phyloP scores from a whole-genome alignment of 495 filamentous ascomycete species.

The Annulohypoxylon nitens region DNA sequence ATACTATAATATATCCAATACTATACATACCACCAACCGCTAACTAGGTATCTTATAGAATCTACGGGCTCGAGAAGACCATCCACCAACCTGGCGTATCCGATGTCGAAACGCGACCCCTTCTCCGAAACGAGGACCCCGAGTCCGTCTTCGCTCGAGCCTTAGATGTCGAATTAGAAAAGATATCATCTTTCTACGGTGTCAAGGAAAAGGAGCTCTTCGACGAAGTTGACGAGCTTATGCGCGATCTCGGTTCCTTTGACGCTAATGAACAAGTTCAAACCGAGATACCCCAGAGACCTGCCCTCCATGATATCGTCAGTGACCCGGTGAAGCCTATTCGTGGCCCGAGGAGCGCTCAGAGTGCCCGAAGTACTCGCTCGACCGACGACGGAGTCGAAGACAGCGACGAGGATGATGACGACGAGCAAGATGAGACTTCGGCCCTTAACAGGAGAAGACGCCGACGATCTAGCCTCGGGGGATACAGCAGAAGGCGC shows the following conservation, averaged over 20 bases:
- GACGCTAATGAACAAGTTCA: constrained; percentile 73
- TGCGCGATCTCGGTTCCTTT: constrained; percentile 80
- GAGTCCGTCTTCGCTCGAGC: constrained; percentile 83
- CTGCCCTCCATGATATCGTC: constrained; percentile 49
- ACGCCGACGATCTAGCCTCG: constrained; percentile 48
- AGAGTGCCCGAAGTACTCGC: constrained; percentile 56
- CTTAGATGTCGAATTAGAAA: constrained; percentile 91
- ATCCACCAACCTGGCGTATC: constrained; percentile 65
- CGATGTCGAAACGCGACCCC: constrained; percentile 87
- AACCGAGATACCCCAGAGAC: constrained; percentile 58
- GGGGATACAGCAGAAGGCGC: constrained; percentile 53
- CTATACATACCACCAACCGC: constrained; percentile 3
- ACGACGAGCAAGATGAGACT: constrained; percentile 68
- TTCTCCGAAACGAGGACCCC: constrained; percentile 78
- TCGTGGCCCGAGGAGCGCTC: constrained; percentile 44
- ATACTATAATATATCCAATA: neutral
- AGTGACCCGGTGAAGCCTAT: constrained; percentile 58
- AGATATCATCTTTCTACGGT: constrained; percentile 89
- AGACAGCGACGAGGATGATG: constrained; percentile 68
- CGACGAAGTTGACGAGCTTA: constrained; percentile 79
- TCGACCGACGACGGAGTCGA: constrained; percentile 65
- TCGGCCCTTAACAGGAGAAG: constrained; percentile 64
- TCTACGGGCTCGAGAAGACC: constrained; percentile 91
- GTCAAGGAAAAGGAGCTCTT: constrained; percentile 88
- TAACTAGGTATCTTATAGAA: constrained; percentile 63